phyloP scores from a whole-genome alignment of 129 eudicot genomes.

The Dittrichia graveolens region DNA sequence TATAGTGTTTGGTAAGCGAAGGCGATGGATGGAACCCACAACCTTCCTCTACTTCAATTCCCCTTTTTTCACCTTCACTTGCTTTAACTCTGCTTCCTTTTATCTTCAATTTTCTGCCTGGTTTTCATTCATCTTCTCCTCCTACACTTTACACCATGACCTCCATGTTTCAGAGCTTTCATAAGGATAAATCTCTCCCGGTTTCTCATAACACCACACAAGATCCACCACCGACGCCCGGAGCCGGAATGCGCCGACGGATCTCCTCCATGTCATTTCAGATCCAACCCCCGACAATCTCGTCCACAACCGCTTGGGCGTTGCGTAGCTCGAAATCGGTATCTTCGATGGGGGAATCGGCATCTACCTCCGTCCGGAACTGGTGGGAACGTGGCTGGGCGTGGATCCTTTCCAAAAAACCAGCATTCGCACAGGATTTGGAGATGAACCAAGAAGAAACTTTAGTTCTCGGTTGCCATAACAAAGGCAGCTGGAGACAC shows the following conservation, averaged over 20 bases:
- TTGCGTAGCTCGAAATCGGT: conserved; percentile 70
- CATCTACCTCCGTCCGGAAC: conserved; percentile 51
- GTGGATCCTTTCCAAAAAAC: conserved; percentile 85
- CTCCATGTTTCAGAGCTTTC: conserved; percentile 35
- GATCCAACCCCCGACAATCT: conserved; percentile 41
- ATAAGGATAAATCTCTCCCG: conserved; percentile 28
- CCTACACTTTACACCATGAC: conserved; percentile 14
- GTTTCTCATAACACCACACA: conserved; percentile 25
- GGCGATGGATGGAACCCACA: conserved; percentile 31
- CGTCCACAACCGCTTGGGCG: conserved; percentile 44
- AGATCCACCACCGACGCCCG: conserved; percentile 3
- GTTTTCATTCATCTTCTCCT: neutral
- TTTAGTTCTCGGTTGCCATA: conserved; percentile 57
- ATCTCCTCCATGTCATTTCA: conserved; percentile 62
- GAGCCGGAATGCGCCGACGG: conserved; percentile 54
- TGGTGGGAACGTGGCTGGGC: conserved; percentile 81
- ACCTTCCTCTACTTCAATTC: conserved; percentile 29
- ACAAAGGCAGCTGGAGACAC: conserved; percentile 78
- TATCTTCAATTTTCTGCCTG: neutral
- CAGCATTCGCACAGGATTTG: conserved; percentile 77
- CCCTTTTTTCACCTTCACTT: conserved; percentile 14
- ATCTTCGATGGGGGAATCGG: conserved; percentile 55
- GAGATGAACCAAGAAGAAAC: conserved; percentile 87
- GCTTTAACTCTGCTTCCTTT: neutral
- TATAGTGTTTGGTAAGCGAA: too few relatives aligned